phyloP scores from a whole-genome alignment of 441 rosid genomes.

The Raphanus hybrid region DNA sequence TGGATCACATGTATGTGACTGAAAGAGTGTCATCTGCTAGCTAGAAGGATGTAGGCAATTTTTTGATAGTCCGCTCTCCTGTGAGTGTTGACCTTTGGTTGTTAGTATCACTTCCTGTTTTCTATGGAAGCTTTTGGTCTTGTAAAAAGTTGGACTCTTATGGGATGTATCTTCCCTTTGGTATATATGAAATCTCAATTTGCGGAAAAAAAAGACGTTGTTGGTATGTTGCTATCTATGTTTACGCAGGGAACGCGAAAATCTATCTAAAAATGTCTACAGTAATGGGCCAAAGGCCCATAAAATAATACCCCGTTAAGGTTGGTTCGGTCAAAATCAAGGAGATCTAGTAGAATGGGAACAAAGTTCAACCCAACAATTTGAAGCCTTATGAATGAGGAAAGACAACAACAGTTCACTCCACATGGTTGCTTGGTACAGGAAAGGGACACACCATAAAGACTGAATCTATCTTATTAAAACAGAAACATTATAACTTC shows the following conservation, averaged over 20 bases:
- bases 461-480: background rate
- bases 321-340: slow-evolving; percentile 7
- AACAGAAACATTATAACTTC: too few species aligned
- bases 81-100: too few species aligned
- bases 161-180: too few species aligned
- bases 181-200: too few species aligned
- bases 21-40: too few species aligned
- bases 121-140: too few species aligned
- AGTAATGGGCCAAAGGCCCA: background rate
- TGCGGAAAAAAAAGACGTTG: slow-evolving; percentile 3
- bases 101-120: too few species aligned
- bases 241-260: background rate
- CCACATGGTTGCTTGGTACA: slow-evolving; percentile 31
- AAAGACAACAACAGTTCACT: slow-evolving; percentile 19
- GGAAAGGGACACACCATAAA: slow-evolving; percentile 24
- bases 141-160: too few species aligned
- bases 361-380: slow-evolving; percentile 21
- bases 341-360: slow-evolving; percentile 6
- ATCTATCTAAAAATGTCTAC: background rate
- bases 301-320: background rate
- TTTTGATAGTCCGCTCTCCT: too few species aligned
- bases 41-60: too few species aligned
- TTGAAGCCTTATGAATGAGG: slow-evolving; percentile 3
- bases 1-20: too few species aligned
- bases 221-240: background rate